Evolutionary conservation across 257 asterid species (phyloP), one percentile per base, ranked within the genome.

Genomic region (Solanum piurae): DNA sequence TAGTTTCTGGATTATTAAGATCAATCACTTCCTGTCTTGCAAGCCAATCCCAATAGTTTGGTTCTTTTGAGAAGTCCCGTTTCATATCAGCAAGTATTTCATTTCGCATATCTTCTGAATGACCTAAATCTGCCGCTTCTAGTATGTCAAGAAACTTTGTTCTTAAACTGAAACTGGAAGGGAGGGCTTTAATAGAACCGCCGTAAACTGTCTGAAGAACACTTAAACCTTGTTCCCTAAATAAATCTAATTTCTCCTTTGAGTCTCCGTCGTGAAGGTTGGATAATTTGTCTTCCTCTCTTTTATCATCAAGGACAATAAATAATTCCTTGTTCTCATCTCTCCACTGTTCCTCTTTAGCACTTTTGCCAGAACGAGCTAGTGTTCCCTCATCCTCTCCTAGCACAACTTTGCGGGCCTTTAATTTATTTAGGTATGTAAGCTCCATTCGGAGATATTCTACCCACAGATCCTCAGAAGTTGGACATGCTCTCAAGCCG

Each of bases 361-460:
- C 92, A 31, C 88, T 92, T 83, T 21, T 58, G 11, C 10, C 89
- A 84, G 86, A 94, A 68, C 87, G 91, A 60, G 87, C 64, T 66
- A 89, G 84, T 49, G 89, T 87, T 71, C 90, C 95, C 86, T 88
- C 93, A 86, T 91, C 95, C 90, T 96, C 98, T 58, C 98, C 97
- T 31, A 97, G 91, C 73, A 94, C 98, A 89, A 93, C 93, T 90
- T 94, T 97, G 77, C 96, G 95, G 88, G 98, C 95, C 91, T 91
- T 95, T 82, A 97, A 92, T 92, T 96, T 97, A 92, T 93, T 95
- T 38, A 97, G 94, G 92, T 94, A 94, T 7, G 98, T 96, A 87
- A 97, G 97, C 87, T 97, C 99, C 99, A 97, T 95, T 3, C 98
- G 98, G 44, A 97, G 96, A 88, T 95, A 97, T 89, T 97, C 99